Evolutionary conservation across 495 filamentous ascomycete genomes (phyloP).

Genomic region (Entonaema liquescens): DNA sequence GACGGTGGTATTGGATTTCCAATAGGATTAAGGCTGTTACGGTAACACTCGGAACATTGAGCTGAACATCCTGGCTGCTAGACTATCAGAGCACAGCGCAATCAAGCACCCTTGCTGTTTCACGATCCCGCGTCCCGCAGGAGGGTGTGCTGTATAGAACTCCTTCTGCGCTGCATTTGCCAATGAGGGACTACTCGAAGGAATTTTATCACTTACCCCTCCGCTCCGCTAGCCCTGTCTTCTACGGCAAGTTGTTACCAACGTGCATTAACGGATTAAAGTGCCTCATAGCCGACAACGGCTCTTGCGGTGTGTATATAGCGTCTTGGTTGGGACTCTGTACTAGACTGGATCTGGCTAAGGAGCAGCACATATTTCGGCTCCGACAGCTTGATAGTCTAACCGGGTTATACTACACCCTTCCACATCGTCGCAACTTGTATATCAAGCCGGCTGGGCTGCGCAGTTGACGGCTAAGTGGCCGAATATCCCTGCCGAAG

Average conservation of each 20-base stretch:
- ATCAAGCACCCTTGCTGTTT: slow-evolving; percentile 33
- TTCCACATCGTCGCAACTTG: no score
- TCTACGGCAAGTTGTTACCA: slow-evolving; percentile 19
- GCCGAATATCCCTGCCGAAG: background rate
- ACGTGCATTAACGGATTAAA: slow-evolving; percentile 27
- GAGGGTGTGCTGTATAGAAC: slow-evolving; percentile 33
- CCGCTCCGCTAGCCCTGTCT: slow-evolving; percentile 5
- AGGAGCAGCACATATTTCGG: slow-evolving; percentile 1
- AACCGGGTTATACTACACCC: background rate
- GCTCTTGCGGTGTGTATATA: slow-evolving; percentile 2
- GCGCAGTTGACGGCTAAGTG: background rate
- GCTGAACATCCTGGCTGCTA: slow-evolving; percentile 25
- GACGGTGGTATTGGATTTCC: slow-evolving; percentile 3
- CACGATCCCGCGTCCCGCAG: slow-evolving; percentile 30
- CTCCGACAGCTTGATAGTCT: slow-evolving; percentile 1
- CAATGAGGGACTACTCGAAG: slow-evolving; percentile 18
- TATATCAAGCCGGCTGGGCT: background rate
- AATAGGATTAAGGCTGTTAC: slow-evolving; percentile 2
- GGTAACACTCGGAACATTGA: slow-evolving; percentile 24
- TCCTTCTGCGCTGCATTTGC: slow-evolving; percentile 30
- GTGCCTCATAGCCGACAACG: slow-evolving; percentile 5
- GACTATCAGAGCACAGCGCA: slow-evolving; percentile 16
- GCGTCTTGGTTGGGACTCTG: background rate
- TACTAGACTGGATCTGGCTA: slow-evolving; percentile 1
- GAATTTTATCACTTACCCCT: slow-evolving; percentile 15